Conservation (phyloP, 306 rosid genomes). For the Inga leiocalycina region DNA sequence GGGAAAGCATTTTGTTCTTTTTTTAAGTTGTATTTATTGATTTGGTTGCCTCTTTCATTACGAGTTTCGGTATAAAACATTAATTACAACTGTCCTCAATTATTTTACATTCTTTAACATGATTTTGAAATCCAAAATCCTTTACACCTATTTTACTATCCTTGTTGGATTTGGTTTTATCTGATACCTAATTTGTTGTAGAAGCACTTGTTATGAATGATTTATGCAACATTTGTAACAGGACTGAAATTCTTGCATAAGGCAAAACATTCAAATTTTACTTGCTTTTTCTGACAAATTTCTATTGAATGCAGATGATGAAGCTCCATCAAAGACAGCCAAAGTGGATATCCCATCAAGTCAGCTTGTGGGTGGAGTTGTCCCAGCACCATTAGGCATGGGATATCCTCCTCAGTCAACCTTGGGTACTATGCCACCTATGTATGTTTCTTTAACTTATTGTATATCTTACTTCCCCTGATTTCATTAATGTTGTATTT, state of each 20-base stretch:
- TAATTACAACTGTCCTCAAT: too few species aligned
- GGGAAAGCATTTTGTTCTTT: background rate
- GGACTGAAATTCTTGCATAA: background rate
- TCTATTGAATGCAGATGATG: slow-evolving; percentile 62
- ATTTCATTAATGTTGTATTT: slow-evolving; percentile 5
- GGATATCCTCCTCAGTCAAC: slow-evolving; percentile 76
- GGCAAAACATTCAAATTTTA: slow-evolving; percentile 11
- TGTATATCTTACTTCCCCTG: background rate
- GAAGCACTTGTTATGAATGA: background rate
- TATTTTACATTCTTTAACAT: too few species aligned
- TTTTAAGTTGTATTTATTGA: too few species aligned
- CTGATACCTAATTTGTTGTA: background rate
- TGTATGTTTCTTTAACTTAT: slow-evolving; percentile 56
- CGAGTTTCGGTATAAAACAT: background rate
- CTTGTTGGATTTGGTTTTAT: slow-evolving; percentile 1
- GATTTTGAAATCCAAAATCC: background rate
- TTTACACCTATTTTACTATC: background rate
- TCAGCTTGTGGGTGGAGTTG: slow-evolving; percentile 63
- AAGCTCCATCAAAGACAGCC: slow-evolving; percentile 70
- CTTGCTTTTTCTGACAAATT: slow-evolving; percentile 30
- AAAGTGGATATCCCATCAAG: slow-evolving; percentile 72
- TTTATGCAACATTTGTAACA: background rate
- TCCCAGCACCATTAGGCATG: slow-evolving; percentile 72
- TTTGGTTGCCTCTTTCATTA: too few species aligned
- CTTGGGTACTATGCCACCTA: slow-evolving; percentile 63